Evolutionary conservation across 1,284 basidiomycete genomes (phyloP).

Genomic region (Ganoderma meredithae): DNA sequence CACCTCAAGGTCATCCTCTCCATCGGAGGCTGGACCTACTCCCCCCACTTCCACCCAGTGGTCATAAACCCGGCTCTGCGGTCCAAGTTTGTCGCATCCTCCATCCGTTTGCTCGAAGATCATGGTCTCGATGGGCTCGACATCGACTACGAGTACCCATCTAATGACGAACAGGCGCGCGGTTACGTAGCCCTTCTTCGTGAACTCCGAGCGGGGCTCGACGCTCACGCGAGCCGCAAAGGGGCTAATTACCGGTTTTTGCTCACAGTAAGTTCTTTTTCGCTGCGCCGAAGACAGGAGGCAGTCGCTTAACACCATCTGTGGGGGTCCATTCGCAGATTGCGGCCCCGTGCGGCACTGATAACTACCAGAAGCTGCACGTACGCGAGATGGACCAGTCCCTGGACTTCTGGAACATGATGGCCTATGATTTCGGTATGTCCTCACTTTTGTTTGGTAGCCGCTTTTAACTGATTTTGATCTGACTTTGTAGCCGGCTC

Average conservation of each 20-base stretch:
- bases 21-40: constrained; percentile 94
- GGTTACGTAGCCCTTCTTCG: constrained; percentile 78
- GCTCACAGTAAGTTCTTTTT: constrained; percentile 64
- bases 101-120: constrained; percentile 84
- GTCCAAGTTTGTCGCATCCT: constrained; percentile 79
- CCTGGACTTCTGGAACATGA: constrained; percentile 97
- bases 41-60: constrained; percentile 79
- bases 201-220: constrained; percentile 74
- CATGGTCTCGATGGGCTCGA: constrained; percentile 73
- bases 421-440: constrained; percentile 88
- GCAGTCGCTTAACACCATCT: constrained; percentile 11
- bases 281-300: constrained; percentile 10
- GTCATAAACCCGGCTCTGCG: constrained; percentile 71
- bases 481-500: constrained; percentile 67
- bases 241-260: constrained; percentile 70
- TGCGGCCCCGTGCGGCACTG: constrained; percentile 92
- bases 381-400: constrained; percentile 86
- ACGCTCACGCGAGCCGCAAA: constrained; percentile 69
- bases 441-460: constrained; percentile 17
- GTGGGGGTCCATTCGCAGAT: constrained; percentile 55
- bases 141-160: constrained; percentile 88
- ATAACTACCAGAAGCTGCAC: constrained; percentile 83
- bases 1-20: constrained; percentile 88
- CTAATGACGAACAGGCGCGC: constrained; percentile 70
- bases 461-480: background rate